Evolutionary conservation across 2,329 filamentous ascomycete genomes (phyloP), one percentile per base, ranked within the genome.

Genomic region (Aphanocladium album): DNA sequence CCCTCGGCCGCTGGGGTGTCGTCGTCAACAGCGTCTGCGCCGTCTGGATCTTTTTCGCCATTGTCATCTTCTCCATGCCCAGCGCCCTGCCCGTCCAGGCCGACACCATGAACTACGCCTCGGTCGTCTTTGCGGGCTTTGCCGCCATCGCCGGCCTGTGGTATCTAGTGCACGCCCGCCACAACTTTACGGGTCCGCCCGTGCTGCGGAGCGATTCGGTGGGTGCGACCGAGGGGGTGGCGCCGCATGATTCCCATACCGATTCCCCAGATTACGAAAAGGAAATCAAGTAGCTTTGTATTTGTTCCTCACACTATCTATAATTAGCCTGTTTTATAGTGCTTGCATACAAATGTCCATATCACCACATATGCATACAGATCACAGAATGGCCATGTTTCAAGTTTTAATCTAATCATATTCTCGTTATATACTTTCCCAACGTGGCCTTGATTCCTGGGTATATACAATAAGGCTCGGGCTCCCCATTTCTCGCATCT

Each of bases 61-160:
- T 90, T 17, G 81, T 89, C 60, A 76, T 93, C 49, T 93, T 91
- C 76, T 91, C 88, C 70, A 90, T 93, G 87, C 89, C 86, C 2
- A 81, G 84, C 6, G 79, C 81, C 3, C 70, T 88, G 11, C 82
- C 84, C 0, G 84, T 88, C 3, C 76, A 78, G 12, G 70, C 84
- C 4, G 72, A 71, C 14, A 77, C 74, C 19, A 89, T 89, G 85
- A 89, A 89, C 71, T 89, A 88, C 68, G 85, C 86, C 2, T 84
- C 80, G 19, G 85, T 84, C 8, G 86, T 88, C 6, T 88, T 89
- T 72, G 80, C 82, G 3, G 84, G 81, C 0, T 88, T 89, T 62
- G 86, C 80, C 0, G 64, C 73, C 16, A 83, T 88, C 62, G 86
- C 84, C 55, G 71, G 86, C 12, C 64, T 76, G 3, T 89, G 86